Evolutionary conservation across 352 stramenopile genomes (phyloP), one percentile per base, ranked within the genome.

Genomic region (Phytophthora pseudosyringae): DNA sequence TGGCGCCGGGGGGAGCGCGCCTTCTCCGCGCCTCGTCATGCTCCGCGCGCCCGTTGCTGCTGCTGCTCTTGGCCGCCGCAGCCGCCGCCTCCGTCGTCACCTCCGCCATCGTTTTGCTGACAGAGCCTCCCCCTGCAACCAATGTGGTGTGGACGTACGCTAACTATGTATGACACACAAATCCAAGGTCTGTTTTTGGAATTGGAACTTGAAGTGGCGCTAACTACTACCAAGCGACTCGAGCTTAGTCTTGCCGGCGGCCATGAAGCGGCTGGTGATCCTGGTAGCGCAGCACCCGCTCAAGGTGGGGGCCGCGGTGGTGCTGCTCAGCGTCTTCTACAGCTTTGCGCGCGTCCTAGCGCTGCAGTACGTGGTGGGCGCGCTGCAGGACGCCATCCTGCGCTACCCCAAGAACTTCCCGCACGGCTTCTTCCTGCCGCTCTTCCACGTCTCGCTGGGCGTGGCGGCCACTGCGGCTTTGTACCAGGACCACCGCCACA

Each of bases 331-430:
- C 53, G 54, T 73, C 40, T 78, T 89, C 66, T 93, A 91, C 68
- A 81, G 71, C 28, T 94, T 88, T 58, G 80, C 83, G 41, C 77
- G 80, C 45, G 75, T 94, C n/a, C 61, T 93, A 56, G 64, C 73
- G 48, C 49, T 88, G n/a, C 81, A 92, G 40, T 76, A 71, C 48
- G 45, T 74, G 43, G 61, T 89, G 18, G 81, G 73, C 33, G 76
- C 75, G 9, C 26, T 81, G 15, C 78, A 80, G 44, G 74, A 84
- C 58, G 79, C 69, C 35, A 86, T 90, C 46, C 54, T 79, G 32
- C 67, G 74, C 16, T 85, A 86, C 45, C 73, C 77, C 11, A 80
- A 72, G 54, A 88, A 81, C 49, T 88, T 90, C 55, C 78, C 78
- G 28, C 78, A 78, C 28, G 68, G 48, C 0, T 73, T 91, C 35